Evolutionary conservation across 805 yeast genomes (phyloP).

Genomic region (Middelhovenomyces tepae): DNA sequence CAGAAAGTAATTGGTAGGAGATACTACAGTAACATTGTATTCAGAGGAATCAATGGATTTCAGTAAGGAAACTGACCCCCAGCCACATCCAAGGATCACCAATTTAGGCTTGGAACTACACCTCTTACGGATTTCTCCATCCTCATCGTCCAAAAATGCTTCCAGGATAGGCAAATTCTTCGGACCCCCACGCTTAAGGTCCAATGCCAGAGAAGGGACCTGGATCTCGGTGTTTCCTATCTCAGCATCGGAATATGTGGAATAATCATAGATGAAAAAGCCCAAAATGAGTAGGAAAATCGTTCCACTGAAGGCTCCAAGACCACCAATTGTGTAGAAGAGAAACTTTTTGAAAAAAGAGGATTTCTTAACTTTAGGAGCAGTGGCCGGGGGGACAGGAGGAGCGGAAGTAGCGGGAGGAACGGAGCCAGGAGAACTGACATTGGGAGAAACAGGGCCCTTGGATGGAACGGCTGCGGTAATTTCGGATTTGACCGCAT

Average conservation of each 20-base stretch:
- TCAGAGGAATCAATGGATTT: slow-evolving; percentile 43
- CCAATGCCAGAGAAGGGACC: slow-evolving; percentile 44
- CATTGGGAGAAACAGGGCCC: neutral
- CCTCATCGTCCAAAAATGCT: slow-evolving; percentile 49
- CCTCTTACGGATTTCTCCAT: slow-evolving; percentile 28
- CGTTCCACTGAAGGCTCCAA: neutral
- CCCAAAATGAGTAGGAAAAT: neutral
- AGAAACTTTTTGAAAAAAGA: neutral
- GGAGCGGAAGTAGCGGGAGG: neutral
- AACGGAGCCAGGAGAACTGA: neutral
- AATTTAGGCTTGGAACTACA: slow-evolving; percentile 37
- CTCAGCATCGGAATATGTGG: neutral
- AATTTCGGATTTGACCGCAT: too few relatives aligned
- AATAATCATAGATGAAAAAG: slow-evolving; percentile 1
- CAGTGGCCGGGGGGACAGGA: neutral
- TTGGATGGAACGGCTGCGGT: too few relatives aligned
- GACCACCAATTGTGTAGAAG: neutral
- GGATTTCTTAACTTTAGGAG: neutral
- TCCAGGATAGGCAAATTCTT: slow-evolving; percentile 57
- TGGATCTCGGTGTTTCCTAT: slow-evolving; percentile 28
- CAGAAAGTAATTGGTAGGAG: slow-evolving; percentile 61
- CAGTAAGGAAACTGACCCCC: slow-evolving; percentile 60
- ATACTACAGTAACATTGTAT: slow-evolving; percentile 57
- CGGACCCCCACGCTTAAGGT: slow-evolving; percentile 58
- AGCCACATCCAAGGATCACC: slow-evolving; percentile 59